phyloP scores from a whole-genome alignment of 208 protist genomes.

The Histomonas meleagridis region DNA sequence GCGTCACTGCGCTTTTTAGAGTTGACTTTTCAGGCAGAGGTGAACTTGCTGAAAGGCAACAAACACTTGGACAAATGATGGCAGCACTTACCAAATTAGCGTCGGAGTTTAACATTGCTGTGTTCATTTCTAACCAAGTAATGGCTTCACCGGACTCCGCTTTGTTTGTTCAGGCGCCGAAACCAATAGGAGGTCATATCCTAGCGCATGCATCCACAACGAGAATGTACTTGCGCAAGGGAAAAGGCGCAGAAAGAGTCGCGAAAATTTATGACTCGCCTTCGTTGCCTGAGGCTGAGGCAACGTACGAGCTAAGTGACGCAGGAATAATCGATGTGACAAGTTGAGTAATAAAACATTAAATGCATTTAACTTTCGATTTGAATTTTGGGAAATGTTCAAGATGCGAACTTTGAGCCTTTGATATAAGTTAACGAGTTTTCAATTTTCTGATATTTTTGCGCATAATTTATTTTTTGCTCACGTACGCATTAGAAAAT shows the following conservation, averaged over 20 bases:
- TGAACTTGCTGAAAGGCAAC: conserved; percentile 48
- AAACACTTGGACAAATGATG: conserved; percentile 46
- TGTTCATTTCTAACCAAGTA: conserved; percentile 69
- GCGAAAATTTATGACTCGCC: conserved; percentile 94
- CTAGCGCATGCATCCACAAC: conserved; percentile 92
- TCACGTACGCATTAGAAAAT: too few species aligned
- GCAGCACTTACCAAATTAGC: conserved; percentile 75
- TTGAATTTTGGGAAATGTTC: too few species aligned
- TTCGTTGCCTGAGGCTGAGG: conserved; percentile 82
- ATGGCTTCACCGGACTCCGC: conserved; percentile 60
- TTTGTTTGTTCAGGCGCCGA: conserved; percentile 63
- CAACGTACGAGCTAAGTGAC: conserved; percentile 72
- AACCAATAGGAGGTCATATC: conserved; percentile 84
- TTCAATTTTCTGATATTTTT: too few species aligned
- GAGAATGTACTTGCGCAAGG: conserved; percentile 71
- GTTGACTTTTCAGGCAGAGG: conserved; percentile 52
- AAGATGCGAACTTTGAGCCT: too few species aligned
- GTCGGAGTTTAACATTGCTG: conserved; percentile 73
- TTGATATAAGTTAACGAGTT: too few species aligned
- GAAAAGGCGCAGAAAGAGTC: conserved; percentile 81
- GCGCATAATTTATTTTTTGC: too few species aligned
- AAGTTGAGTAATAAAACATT: too few species aligned
- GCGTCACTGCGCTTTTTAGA: conserved; percentile 91
- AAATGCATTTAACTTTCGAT: too few species aligned
- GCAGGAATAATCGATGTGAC: conserved; percentile 76